Conservation (phyloP, 345 rosid genomes). For the Sonneratia alba region DNA sequence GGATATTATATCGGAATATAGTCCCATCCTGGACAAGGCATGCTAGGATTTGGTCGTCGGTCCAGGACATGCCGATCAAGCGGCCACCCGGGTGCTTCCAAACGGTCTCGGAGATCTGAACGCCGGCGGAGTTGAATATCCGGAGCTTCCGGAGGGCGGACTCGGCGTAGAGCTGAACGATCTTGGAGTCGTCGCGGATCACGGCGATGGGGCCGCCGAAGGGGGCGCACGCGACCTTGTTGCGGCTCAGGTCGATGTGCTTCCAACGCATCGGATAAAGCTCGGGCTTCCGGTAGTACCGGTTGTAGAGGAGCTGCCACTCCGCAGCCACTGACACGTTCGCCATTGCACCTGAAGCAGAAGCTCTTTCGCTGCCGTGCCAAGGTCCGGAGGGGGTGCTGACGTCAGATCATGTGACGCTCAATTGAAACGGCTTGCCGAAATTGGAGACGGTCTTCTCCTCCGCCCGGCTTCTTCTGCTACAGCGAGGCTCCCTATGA, state of each 20-base stretch:
- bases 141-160: slow-evolving; percentile 93
- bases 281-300: slow-evolving; percentile 88
- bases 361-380: not conserved
- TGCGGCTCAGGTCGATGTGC: slow-evolving; percentile 71
- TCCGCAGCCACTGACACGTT: slow-evolving; percentile 93
- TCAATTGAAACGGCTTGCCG: not conserved
- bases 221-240: slow-evolving; percentile 91
- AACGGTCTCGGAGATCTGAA: slow-evolving; percentile 62
- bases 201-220: slow-evolving; percentile 91
- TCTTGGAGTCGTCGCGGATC: slow-evolving; percentile 96
- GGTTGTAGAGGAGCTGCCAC: slow-evolving; percentile 83
- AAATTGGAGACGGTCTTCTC: not conserved
- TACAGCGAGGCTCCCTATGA: not conserved
- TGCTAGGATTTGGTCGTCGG: slow-evolving; percentile 73
- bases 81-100: slow-evolving; percentile 97
- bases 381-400: not conserved
- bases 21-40: slow-evolving; percentile 94
- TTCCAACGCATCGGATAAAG: slow-evolving; percentile 84
- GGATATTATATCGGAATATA: slow-evolving; percentile 65
- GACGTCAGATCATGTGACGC: not conserved
- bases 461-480: not conserved
- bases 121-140: slow-evolving; percentile 82
- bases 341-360: slow-evolving; percentile 36
- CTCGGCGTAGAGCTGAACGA: slow-evolving; percentile 90
- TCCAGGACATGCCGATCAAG: slow-evolving; percentile 86